Base-by-base conservation (phyloP, 306 rosid genomes). In the Neltuma alba region DNA sequence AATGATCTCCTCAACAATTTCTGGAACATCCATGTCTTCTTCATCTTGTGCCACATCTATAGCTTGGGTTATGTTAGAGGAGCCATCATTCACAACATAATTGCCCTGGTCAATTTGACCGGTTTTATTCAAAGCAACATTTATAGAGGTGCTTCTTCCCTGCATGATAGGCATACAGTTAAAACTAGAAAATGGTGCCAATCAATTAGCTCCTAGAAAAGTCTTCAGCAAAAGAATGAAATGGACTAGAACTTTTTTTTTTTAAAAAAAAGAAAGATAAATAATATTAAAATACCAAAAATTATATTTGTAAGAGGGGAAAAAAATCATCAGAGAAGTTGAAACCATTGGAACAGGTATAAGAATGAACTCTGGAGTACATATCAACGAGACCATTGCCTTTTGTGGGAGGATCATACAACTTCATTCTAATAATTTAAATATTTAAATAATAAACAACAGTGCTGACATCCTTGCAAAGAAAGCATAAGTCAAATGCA, bases 21-120 rank as follows among this genome's bases (percentile, higher is more conserved):
- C 99, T 65, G 98, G 97, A 82, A 95, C 91, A 73, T 91, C 99
- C 92, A 93, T 90, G 74, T 90, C 97, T 82, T 90, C 96, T 82
- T 93, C 99, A 47, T 94, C 90, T 83, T 88, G 89, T 58, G 68
- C 66, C 79, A 47, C 83, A 57, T 84, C 90, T 58, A 77, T 69
- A 68, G 66, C 78, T 82, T 75, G 74, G 14, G 77, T 79, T 20
- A 86, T 72, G 85, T 75, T 78, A 79, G 77, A 58, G 75, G 36
- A 76, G 81, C 64, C 76, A 72, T 72, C 37, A 47, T 83, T 67
- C 83, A 70, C 68, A 69, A 42, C 81, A 85, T 74, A 47, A 79
- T 82, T 86, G 62, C 80, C 60, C 78, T 79, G 85, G 65, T 84
- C 85, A 79, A 23, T 79, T 74, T 82, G 79, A 45, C 58, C 45